A percentile compares a stretch with the other conserved stretches of the same genome.
Conservation (phyloP, 768 basidiomycete genomes). For the Butyriboletus loyo region DNA sequence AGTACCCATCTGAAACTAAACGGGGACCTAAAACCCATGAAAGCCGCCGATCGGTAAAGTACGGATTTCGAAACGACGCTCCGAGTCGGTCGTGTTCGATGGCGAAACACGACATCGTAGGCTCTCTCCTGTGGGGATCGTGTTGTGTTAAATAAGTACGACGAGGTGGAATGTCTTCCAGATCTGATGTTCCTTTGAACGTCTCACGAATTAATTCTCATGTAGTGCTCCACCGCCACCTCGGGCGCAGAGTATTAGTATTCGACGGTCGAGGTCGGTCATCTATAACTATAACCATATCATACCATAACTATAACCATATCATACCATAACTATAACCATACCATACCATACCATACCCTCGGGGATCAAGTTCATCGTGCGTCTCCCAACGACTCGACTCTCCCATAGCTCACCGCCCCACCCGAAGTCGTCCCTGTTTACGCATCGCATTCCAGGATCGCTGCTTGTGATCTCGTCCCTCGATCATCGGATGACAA, state of each 20-base stretch:
- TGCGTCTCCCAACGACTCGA: neutral
- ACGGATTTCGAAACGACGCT: neutral
- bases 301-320: no score
- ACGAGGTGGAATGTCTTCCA: neutral
- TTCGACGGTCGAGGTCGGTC: neutral
- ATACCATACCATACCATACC: no score
- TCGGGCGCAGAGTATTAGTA: neutral
- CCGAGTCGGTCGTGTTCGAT: conserved; percentile 4
- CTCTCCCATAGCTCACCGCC: neutral
- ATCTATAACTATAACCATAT: no score
- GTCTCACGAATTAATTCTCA: neutral
- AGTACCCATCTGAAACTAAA: no score
- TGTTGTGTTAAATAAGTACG: conserved; percentile 1
- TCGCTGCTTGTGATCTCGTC: neutral
- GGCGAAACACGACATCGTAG: neutral
- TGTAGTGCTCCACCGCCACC: neutral
- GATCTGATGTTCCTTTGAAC: neutral
- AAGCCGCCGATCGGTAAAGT: no score
- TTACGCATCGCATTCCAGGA: neutral
- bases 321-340: no score
- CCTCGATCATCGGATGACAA: neutral
- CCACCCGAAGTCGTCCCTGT: neutral
- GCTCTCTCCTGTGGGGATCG: neutral
- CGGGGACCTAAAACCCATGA: no score
- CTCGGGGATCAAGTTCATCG: neutral